phyloP scores from a whole-genome alignment of 345 rosid genomes.

The Syzygium jambos region DNA sequence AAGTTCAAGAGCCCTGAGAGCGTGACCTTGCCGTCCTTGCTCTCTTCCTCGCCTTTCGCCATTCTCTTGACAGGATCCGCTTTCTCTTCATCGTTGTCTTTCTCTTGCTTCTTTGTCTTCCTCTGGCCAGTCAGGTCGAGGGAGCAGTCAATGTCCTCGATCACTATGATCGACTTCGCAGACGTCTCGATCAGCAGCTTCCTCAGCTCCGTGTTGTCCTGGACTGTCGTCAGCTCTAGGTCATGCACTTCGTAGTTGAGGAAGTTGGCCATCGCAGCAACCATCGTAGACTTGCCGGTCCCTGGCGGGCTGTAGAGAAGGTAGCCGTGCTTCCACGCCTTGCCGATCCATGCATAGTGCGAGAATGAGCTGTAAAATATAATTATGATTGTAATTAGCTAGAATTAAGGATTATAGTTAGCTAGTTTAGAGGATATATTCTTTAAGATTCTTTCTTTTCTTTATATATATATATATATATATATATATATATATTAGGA shows the following conservation, averaged over 20 bases:
- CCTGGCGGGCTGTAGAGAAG: slow-evolving; percentile 38
- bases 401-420: no score
- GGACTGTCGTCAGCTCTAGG: slow-evolving; percentile 25
- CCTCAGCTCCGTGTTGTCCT: slow-evolving; percentile 26
- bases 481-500: no score
- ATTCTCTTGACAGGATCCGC: neutral
- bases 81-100: neutral
- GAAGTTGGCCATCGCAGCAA: slow-evolving; percentile 30
- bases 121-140: slow-evolving; percentile 27
- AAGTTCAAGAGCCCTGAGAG: slow-evolving; percentile 29
- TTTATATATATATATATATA: no score
- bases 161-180: slow-evolving; percentile 23
- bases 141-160: slow-evolving; percentile 37
- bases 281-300: slow-evolving; percentile 27
- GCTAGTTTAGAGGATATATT: no score
- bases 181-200: slow-evolving; percentile 23
- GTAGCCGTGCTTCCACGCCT: slow-evolving; percentile 39
- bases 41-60: slow-evolving; percentile 3
- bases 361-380: no score
- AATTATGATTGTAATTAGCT: no score
- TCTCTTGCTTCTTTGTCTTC: slow-evolving; percentile 12
- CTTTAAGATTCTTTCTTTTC: no score
- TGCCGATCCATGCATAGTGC: slow-evolving; percentile 23
- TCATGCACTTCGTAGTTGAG: slow-evolving; percentile 25
- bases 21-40: slow-evolving; percentile 13